phyloP scores from a whole-genome alignment of 2,329 filamentous ascomycete genomes.

The Pseudogymnoascus sp. region DNA sequence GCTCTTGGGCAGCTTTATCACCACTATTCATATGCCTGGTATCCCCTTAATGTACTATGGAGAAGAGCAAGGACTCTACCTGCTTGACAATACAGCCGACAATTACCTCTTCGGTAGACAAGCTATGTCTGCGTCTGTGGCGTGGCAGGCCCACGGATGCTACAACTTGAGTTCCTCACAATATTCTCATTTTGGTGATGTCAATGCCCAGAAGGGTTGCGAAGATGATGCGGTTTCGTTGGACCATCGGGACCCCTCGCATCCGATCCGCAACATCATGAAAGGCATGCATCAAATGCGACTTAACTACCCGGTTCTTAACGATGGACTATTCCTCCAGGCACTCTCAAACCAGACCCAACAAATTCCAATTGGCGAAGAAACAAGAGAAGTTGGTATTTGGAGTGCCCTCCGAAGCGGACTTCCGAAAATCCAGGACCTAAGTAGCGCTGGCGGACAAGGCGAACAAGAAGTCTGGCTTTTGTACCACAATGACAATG shows the following conservation, averaged over 20 bases:
- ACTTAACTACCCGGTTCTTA: conserved; percentile 45
- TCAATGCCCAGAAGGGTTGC: conserved; percentile 44
- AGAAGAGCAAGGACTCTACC: conserved; percentile 56
- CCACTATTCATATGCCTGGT: conserved; percentile 50
- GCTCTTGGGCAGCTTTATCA: conserved; percentile 50
- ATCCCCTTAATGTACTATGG: conserved; percentile 54
- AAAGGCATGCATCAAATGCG: conserved; percentile 54
- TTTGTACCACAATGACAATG: conserved; percentile 36
- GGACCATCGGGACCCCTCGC: conserved; percentile 54
- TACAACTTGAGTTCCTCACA: conserved; percentile 47
- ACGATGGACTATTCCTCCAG: conserved; percentile 48
- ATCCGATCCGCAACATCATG: conserved; percentile 50
- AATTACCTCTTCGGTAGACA: conserved; percentile 59
- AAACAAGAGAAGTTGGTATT: conserved; percentile 47
- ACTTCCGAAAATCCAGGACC: conserved; percentile 39
- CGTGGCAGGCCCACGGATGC: conserved; percentile 57
- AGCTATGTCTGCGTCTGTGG: conserved; percentile 50
- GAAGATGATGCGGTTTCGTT: conserved; percentile 46
- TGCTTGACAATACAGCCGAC: conserved; percentile 52
- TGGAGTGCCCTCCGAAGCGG: conserved; percentile 48
- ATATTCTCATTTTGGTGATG: conserved; percentile 49
- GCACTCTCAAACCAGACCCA: conserved; percentile 48
- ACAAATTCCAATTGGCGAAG: conserved; percentile 41
- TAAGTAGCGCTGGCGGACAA: conserved; percentile 37
- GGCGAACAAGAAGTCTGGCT: conserved; percentile 35